These are phyloP conservation scores for Huntiella decipiens DNA, from an alignment of 2,329 filamentous ascomycete genomes.

Conservation along the genomic window DNA sequence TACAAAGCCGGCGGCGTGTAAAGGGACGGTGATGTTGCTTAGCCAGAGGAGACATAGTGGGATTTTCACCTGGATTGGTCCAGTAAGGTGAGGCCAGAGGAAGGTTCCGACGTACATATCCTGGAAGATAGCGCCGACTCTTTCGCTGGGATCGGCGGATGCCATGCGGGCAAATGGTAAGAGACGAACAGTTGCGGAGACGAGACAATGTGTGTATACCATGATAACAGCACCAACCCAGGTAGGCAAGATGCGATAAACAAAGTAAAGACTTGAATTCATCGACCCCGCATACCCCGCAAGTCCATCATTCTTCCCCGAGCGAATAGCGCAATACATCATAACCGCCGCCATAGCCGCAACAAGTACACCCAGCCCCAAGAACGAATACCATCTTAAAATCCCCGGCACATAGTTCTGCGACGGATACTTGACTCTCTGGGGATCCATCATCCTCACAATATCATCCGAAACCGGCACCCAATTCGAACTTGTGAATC, in stretches of 20 bases:
- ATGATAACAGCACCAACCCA: conserved; percentile 52
- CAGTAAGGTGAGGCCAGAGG: conserved; percentile 36
- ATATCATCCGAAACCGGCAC: conserved; percentile 19
- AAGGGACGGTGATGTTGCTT: conserved; percentile 58
- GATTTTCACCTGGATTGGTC: conserved; percentile 46
- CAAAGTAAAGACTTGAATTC: conserved; percentile 58
- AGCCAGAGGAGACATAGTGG: conserved; percentile 58
- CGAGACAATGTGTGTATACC: conserved; percentile 58
- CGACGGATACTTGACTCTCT: conserved; percentile 23
- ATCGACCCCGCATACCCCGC: conserved; percentile 46
- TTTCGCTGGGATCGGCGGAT: conserved; percentile 36
- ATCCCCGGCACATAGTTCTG: conserved; percentile 55
- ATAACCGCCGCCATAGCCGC: conserved; percentile 53
- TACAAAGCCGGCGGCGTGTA: conserved; percentile 61
- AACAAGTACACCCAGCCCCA: conserved; percentile 39
- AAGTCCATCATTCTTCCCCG: conserved; percentile 42
- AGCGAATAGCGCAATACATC: conserved; percentile 54
- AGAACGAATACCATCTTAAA: conserved; percentile 46
- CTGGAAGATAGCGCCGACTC: conserved; percentile 48
- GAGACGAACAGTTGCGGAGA: conserved; percentile 55
- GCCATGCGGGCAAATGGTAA: conserved; percentile 65
- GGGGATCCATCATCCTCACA: conserved; percentile 20
- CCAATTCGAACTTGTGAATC: conserved; percentile 14
- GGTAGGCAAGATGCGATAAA: conserved; percentile 72
- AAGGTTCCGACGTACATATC: conserved; percentile 53